These are phyloP conservation scores for Fusarium marasasianum DNA, from an alignment of 2,329 filamentous ascomycete species.

Conservation along the genomic window DNA sequence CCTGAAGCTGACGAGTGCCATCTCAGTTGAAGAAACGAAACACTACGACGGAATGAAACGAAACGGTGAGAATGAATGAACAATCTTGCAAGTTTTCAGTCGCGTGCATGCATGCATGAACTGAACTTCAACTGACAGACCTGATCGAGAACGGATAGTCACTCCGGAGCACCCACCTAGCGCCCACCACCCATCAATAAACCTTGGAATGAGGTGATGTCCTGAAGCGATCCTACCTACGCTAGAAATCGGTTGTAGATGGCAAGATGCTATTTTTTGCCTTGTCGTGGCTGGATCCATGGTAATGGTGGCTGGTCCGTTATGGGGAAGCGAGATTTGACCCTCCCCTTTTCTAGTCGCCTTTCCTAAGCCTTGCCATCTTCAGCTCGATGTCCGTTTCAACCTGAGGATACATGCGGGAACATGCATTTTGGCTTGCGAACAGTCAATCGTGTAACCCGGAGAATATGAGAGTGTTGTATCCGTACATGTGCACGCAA, in stretches of 20 bases:
- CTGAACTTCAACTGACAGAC: slow-evolving; percentile 9
- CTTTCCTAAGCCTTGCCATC: not conserved
- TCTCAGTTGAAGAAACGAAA: slow-evolving; percentile 22
- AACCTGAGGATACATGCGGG: not conserved
- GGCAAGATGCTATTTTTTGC: slow-evolving; percentile 18
- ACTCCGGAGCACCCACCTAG: not conserved
- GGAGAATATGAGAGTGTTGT: slow-evolving; percentile 1
- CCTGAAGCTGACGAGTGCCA: slow-evolving; percentile 33
- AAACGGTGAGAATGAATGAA: slow-evolving; percentile 27
- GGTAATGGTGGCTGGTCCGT: slow-evolving; percentile 18
- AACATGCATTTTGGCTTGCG: not conserved
- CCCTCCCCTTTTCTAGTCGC: slow-evolving; percentile 16
- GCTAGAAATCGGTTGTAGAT: not conserved
- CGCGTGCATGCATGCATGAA: not conserved
- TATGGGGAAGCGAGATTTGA: slow-evolving; percentile 41
- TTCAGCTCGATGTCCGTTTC: slow-evolving; percentile 4
- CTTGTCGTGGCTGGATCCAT: not conserved
- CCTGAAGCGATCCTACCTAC: slow-evolving; percentile 14
- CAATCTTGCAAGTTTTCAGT: not conserved
- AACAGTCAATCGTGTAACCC: slow-evolving; percentile 1
- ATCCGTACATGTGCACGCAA: not conserved
- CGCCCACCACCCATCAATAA: not conserved
- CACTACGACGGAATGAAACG: slow-evolving; percentile 17
- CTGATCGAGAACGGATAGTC: not conserved
- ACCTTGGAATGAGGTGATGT: slow-evolving; percentile 15